Evolutionary conservation across 129 eudicot species (phyloP), one percentile per base, ranked within the genome.

Genomic region (Lactuca sativa): DNA sequence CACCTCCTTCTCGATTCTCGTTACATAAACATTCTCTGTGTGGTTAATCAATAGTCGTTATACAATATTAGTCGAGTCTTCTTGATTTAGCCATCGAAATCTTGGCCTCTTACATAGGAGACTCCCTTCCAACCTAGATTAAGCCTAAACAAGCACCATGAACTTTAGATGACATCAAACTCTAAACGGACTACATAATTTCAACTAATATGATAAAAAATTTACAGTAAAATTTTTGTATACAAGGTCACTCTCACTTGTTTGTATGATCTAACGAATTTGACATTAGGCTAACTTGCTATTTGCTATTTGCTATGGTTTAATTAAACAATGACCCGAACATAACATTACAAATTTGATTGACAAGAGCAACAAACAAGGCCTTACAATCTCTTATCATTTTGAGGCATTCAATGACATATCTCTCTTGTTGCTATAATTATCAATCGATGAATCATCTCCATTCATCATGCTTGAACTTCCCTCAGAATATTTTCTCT

Each of bases 401-500:
- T 13, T 4, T 1, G 64, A 59, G 10, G 18, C 8, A 33, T 67
- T 53, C 47, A 41, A 53, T 18, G 72, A 67, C n/a, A 52, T 9
- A 15, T 53, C 62, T 15, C 52, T 25, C 55, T 49, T 59, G 25
- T 38, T 67, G 18, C n/a, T 51, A 43, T 43, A 57, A 71, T 9
- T 38, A 69, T 40, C 66, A 51, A 62, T 15, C 12, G 80, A 58
- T 15, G 40, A 33, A 14, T 73, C 82, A 32, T 44, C 74, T 37
- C 25, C 71, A n/a, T 33, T 25, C 9, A 55, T 55, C 37, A 54
- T 53, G 18, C 32, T 55, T 51, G 85, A 74, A 41, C n/a, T 53
- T 33, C 38, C 74, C 55, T 81, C 86, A 47, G 59, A 11, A 18
- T 77, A 75, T 11, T 76, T 77, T 63, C 71, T 67, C 54, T 73